A percentile compares a stretch with the other conserved stretches of the same genome.
phyloP scores from a whole-genome alignment of 2,329 filamentous ascomycete species.

The Xylaria arbuscula region DNA sequence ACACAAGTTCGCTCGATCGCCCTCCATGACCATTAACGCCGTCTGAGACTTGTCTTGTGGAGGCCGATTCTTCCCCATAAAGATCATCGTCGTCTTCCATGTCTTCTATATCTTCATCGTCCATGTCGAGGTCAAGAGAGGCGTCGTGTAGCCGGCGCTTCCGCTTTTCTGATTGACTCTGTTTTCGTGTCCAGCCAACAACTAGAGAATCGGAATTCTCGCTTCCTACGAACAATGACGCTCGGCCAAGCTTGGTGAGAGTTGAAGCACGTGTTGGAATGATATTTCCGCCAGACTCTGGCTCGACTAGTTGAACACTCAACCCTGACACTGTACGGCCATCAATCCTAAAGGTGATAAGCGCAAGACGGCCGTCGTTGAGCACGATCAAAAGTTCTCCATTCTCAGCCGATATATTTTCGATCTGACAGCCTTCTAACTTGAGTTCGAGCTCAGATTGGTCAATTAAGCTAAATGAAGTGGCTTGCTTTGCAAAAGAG shows the following conservation, averaged over 20 bases:
- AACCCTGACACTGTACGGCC: slow-evolving; percentile 92
- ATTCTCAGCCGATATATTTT: slow-evolving; percentile 78
- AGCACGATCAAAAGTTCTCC: slow-evolving; percentile 89
- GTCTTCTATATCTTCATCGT: slow-evolving; percentile 65
- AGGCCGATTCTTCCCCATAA: slow-evolving; percentile 67
- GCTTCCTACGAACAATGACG: slow-evolving; percentile 84
- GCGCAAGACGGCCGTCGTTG: slow-evolving; percentile 76
- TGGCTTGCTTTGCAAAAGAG: slow-evolving; percentile 83
- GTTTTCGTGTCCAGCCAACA: slow-evolving; percentile 80
- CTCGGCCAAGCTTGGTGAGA: slow-evolving; percentile 73
- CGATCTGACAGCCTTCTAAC: slow-evolving; percentile 83
- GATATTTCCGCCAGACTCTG: slow-evolving; percentile 71
- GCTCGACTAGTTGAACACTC: slow-evolving; percentile 72
- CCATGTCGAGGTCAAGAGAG: slow-evolving; percentile 60
- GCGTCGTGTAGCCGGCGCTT: slow-evolving; percentile 70
- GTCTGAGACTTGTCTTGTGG: slow-evolving; percentile 50
- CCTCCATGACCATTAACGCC: slow-evolving; percentile 54
- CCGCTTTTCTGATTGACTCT: slow-evolving; percentile 69
- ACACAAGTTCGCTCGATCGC: slow-evolving; percentile 73
- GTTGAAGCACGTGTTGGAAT: slow-evolving; percentile 74
- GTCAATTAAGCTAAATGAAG: slow-evolving; percentile 85
- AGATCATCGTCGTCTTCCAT: slow-evolving; percentile 73
- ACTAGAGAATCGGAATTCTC: slow-evolving; percentile 84
- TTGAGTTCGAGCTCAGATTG: slow-evolving; percentile 83
- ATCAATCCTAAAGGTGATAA: slow-evolving; percentile 86